phyloP scores from a whole-genome alignment of 192 early-diverging fungal species.

The Entomortierella beljakovae region DNA sequence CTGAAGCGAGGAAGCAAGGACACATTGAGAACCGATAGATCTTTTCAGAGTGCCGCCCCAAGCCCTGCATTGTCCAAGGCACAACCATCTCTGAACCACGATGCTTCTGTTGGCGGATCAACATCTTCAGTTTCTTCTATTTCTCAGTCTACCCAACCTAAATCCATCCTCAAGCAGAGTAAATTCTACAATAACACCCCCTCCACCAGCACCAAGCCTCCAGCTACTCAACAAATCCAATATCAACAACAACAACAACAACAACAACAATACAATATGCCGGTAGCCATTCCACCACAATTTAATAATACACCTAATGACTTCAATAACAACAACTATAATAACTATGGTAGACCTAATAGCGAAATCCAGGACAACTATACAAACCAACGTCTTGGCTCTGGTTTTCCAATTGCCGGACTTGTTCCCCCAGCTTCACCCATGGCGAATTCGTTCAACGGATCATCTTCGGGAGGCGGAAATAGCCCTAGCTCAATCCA shows the following conservation, averaged over 20 bases:
- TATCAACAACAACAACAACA: constrained; percentile 4
- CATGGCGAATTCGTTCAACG: neutral
- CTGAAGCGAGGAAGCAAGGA: constrained; percentile 37
- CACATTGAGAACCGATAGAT: constrained; percentile 4
- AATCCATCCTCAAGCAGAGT: constrained; percentile 15
- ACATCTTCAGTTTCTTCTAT: constrained; percentile 9
- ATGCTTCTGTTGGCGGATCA: neutral
- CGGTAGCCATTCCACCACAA: neutral
- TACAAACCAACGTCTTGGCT: neutral
- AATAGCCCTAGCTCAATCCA: constrained; percentile 12
- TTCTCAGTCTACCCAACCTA: neutral
- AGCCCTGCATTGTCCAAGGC: constrained; percentile 4
- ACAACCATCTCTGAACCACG: neutral
- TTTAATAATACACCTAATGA: neutral
- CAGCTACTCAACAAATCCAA: neutral
- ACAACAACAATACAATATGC: neutral
- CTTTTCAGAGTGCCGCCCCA: constrained; percentile 15
- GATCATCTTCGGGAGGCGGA: neutral
- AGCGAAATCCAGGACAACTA: constrained; percentile 1
- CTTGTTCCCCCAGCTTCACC: constrained; percentile 17
- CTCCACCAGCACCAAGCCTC: constrained; percentile 1
- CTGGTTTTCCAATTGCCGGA: neutral
- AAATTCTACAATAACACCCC: neutral
- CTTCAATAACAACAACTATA: neutral
- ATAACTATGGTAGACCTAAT: constrained; percentile 2